phyloP scores from a whole-genome alignment of 2,329 filamentous ascomycete genomes.

The Arthrobotrys iridis region DNA sequence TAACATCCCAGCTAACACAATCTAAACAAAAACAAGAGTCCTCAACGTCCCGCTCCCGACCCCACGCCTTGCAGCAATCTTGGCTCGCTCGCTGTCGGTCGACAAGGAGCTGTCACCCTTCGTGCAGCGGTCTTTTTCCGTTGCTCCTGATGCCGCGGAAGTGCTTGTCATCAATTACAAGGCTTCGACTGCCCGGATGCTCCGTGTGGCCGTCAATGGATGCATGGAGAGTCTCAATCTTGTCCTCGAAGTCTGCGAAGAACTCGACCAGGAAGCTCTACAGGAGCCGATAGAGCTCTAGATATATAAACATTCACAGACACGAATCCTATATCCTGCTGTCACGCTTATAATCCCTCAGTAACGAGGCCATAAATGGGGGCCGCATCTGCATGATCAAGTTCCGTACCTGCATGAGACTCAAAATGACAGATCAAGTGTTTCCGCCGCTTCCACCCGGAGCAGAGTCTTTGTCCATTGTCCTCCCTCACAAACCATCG shows the following conservation, averaged over 20 bases:
- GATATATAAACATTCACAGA: background rate
- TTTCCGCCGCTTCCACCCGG: constrained; percentile 16
- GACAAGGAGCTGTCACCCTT: constrained; percentile 88
- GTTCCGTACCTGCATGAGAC: constrained; percentile 5
- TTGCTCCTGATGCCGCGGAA: constrained; percentile 24
- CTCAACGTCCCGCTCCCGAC: constrained; percentile 86
- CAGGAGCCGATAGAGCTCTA: constrained; percentile 24
- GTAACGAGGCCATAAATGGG: background rate
- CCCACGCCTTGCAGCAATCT: constrained; percentile 77
- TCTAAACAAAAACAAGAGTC: constrained; percentile 66
- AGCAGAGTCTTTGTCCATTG: background rate
- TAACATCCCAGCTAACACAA: background rate
- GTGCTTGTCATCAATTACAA: constrained; percentile 75
- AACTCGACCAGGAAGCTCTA: constrained; percentile 61
- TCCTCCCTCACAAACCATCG: constrained; percentile 44
- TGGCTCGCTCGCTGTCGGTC: constrained; percentile 73
- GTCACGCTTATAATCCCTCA: no score
- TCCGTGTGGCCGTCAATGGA: constrained; percentile 92
- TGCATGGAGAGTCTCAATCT: constrained; percentile 91
- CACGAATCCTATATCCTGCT: background rate
- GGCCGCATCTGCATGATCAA: background rate
- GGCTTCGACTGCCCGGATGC: constrained; percentile 93
- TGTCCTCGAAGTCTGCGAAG: constrained; percentile 87
- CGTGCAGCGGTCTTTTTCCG: constrained; percentile 74
- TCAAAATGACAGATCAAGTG: constrained; percentile 18